phyloP scores from a whole-genome alignment of 2,329 filamentous ascomycete genomes.

The Lizonia empirigonia region DNA sequence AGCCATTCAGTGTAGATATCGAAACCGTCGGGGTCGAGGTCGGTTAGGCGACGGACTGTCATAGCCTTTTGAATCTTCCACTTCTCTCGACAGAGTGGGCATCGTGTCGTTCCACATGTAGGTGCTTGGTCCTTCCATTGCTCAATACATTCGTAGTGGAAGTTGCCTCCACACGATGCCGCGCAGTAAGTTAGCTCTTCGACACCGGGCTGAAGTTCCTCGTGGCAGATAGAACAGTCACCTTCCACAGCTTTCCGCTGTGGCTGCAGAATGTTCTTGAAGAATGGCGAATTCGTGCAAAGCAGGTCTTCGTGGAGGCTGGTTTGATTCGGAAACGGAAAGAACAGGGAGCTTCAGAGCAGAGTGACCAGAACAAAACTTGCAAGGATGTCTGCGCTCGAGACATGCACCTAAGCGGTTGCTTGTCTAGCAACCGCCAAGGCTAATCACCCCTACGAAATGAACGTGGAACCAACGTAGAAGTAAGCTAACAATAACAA shows the following conservation, averaged over 20 bases:
- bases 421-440: too few relatives aligned
- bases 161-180: neutral
- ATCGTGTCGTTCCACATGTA: neutral
- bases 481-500: too few relatives aligned
- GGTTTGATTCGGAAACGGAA: too few relatives aligned
- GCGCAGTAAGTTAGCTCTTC: neutral
- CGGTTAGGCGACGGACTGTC: too few relatives aligned
- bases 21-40: too few relatives aligned
- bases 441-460: too few relatives aligned
- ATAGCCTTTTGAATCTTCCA: neutral
- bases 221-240: neutral
- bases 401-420: too few relatives aligned
- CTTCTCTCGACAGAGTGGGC: neutral
- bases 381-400: too few relatives aligned
- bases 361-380: too few relatives aligned
- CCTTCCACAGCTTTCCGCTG: neutral
- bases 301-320: slow-evolving; percentile 2
- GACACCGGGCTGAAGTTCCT: neutral
- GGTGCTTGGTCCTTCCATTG: neutral
- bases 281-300: neutral
- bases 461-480: too few relatives aligned
- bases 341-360: too few relatives aligned
- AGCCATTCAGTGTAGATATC: too few relatives aligned
- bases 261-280: neutral
- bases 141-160: neutral